Base-by-base conservation (phyloP, 345 rosid genomes). In the Firmiana major region DNA sequence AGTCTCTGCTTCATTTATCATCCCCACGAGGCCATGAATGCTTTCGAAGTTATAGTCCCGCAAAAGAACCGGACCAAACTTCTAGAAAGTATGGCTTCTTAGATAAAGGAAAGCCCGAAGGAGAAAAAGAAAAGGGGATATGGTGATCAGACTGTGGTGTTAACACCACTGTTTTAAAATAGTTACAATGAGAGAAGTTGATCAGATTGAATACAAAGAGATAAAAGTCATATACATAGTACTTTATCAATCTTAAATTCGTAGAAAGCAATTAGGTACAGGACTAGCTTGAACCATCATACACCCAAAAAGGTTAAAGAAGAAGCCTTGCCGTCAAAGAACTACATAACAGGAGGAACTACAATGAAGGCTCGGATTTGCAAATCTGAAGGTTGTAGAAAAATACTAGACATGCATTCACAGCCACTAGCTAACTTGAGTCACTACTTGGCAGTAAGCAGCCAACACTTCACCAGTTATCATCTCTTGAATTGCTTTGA, bases 401-500 rank as follows among this genome's bases (percentile, higher is more conserved):
- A 34, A 36, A 63, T 7, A 63, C 43, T 36, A 36, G 9, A 36
- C 17, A 34, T 63, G 43, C n/a, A 24, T 15, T 68, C n/a, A 24
- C 36, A 42, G 45, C 13, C 7, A 60, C 19, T 12, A 24, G 34
- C 19, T 60, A 26, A 36, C 40, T 16, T 60, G 3, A 31, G 7
- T n/a, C 4, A 2, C 24, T n/a, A 24, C 63, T 58, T 11, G 36
- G 36, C 73, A 68, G 53, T 5, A 45, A 68, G 24, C 31, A 9
- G 26, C 45, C 53, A 57, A 73, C 1, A 9, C 4, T n/a, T 58
- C 43, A 31, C 40, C 19, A 26, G 17, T 62, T 45, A 26, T 62
- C 67, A 75, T 62, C 77, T 46, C 42, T 46, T 60, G 45, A 75
- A 75, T 8, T 45, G 17, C 68, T 75, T 75, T 4, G 77, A 62